These are phyloP conservation scores for Blastobotrys proliferans DNA, from an alignment of 1,139 yeast genomes.

Conservation along the genomic window DNA sequence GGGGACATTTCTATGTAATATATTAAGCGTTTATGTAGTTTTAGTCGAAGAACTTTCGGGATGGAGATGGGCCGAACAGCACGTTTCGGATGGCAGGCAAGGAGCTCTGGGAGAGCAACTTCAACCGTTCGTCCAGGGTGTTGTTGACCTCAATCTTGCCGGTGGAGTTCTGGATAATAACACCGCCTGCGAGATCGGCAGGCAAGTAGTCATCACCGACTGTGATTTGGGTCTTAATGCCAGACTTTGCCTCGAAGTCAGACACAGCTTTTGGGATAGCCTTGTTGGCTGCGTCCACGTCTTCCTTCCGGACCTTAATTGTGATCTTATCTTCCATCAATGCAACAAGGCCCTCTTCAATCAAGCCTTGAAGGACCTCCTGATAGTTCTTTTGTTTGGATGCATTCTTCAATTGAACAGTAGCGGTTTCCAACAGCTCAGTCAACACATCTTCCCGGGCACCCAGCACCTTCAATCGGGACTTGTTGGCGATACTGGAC, in stretches of 20 bases:
- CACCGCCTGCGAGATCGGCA: constrained; percentile 77
- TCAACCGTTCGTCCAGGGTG: constrained; percentile 90
- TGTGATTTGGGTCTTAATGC: constrained; percentile 22
- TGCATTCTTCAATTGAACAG: constrained; percentile 53
- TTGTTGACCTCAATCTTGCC: constrained; percentile 89
- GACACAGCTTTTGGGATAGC: constrained; percentile 61
- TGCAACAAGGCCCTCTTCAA: constrained; percentile 76
- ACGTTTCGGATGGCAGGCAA: constrained; percentile 91
- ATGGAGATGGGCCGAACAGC: constrained; percentile 78
- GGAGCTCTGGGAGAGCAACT: constrained; percentile 74
- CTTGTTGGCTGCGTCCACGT: constrained; percentile 58
- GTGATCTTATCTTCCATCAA: constrained; percentile 66
- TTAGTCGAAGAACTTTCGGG: constrained; percentile 89
- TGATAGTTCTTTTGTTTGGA: constrained; percentile 57
- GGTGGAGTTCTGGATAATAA: constrained; percentile 58
- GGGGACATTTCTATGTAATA: not conserved
- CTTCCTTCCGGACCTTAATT: constrained; percentile 67
- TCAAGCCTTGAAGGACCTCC: constrained; percentile 67
- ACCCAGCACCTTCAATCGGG: constrained; percentile 82
- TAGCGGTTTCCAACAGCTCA: constrained; percentile 69
- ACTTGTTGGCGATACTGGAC: constrained; percentile 92
- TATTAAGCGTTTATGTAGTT: not conserved
- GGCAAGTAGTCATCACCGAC: constrained; percentile 42
- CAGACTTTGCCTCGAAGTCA: constrained; percentile 51
- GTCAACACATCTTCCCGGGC: constrained; percentile 81